Evolutionary conservation across 2,329 filamentous ascomycete species (phyloP).

Genomic region (Alternaria triticimaculans): DNA sequence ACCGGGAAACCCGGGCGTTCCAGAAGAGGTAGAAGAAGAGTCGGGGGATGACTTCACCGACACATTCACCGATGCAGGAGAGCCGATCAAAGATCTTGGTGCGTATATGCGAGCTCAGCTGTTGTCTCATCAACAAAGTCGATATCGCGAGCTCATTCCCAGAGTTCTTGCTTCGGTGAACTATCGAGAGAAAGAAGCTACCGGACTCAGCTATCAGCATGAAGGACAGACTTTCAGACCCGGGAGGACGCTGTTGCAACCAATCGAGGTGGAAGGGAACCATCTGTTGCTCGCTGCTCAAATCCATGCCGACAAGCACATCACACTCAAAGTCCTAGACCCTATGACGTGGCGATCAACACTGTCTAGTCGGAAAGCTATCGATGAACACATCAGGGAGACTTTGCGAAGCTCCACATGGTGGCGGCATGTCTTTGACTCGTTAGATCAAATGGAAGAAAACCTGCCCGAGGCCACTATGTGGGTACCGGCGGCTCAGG

Average conservation of each 20-base stretch:
- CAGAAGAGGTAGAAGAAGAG: not conserved
- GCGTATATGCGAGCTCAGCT: not conserved
- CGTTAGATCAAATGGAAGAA: not conserved
- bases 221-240: not conserved
- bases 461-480: not conserved
- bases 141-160: conserved; percentile 4
- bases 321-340: conserved; percentile 13
- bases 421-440: not conserved
- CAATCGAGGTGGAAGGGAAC: not conserved
- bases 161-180: conserved; percentile 16
- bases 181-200: conserved; percentile 1
- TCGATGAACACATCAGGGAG: not conserved
- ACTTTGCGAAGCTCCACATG: not conserved
- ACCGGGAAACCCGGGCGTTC: too few species aligned
- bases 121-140: not conserved
- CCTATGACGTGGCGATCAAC: conserved; percentile 11
- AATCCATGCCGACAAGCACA: not conserved
- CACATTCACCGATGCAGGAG: conserved; percentile 1
- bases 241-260: conserved; percentile 11
- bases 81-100: not conserved
- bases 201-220: conserved; percentile 11
- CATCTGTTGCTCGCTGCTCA: conserved; percentile 1
- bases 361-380: not conserved
- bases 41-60: conserved; percentile 2
- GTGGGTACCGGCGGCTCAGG: conserved; percentile 12